Evolutionary conservation across 2,329 filamentous ascomycete species (phyloP), one percentile per base, ranked within the genome.

Genomic region (Neurospora crassa): DNA sequence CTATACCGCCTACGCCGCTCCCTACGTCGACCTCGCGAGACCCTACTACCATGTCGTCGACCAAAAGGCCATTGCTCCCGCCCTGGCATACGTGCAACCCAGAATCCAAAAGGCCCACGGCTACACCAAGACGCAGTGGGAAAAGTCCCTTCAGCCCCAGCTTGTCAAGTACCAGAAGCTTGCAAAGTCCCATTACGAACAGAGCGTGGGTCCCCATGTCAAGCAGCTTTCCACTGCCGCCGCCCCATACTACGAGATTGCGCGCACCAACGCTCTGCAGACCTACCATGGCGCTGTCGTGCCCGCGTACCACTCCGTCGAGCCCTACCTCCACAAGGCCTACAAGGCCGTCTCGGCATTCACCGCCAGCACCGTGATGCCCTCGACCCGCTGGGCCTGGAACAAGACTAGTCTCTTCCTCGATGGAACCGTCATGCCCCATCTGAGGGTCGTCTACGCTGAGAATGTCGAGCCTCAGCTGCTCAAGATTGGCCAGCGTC

Each of bases 381-480:
- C 95, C 1, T 89, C 91, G 67, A 86, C 88, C 6, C 86, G 88
- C 71, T 92, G 89, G 84, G 88, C 88, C 3, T 93, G 91, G 86
- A 89, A 89, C 71, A 89, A 89, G 72, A 87, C 88, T 0, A 88
- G 89, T 72, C 82, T 86, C 14, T 95, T 97, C 77, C 82, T 96
- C 42, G 88, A 93, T 71, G 88, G 88, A 67, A 90, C 89, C 1
- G 83, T 98, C 18, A 96, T 92, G 91, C 95, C 95, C 1, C 90
- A 91, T 74, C 74, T 97, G 12, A 89, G 91, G 37, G 86, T 92
- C 16, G 83, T 97, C 5, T 98, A 98, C 78, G 88, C 90, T 12
- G 90, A 97, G 78, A 97, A 97, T 76, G 94, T 99, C 3, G 94
- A 98, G 82, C 96, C 96, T 16, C 96, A 99, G 81, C 86, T 99